phyloP scores from a whole-genome alignment of 2,329 filamentous ascomycete species.

The Fusarium praegraminearum region DNA sequence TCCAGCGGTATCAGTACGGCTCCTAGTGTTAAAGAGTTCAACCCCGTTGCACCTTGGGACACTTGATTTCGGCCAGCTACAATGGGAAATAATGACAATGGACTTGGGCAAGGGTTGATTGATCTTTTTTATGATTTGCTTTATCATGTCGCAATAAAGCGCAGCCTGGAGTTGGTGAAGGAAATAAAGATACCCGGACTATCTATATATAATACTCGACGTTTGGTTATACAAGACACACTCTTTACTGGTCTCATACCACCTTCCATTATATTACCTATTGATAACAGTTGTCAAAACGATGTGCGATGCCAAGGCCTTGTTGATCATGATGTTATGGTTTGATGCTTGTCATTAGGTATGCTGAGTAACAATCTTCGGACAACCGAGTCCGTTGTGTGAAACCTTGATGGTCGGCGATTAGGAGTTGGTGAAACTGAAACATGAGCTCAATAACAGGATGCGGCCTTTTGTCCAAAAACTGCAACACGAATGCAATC shows the following conservation, averaged over 20 bases:
- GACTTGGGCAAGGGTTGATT: not conserved
- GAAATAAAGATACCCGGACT: constrained; percentile 15
- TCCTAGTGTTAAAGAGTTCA: constrained; percentile 49
- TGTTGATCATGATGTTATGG: not conserved
- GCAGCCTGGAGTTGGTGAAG: constrained; percentile 19
- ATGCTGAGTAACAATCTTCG: not conserved
- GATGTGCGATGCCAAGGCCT: not conserved
- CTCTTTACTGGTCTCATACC: not conserved
- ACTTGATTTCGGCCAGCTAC: constrained; percentile 19
- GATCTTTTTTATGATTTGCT: constrained; percentile 15
- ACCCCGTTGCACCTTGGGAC: constrained; percentile 52
- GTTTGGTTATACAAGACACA: not conserved
- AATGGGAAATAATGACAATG: constrained; percentile 12
- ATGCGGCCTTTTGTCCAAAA: not conserved
- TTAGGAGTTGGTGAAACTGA: not conserved
- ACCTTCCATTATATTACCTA: not conserved
- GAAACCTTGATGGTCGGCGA: not conserved
- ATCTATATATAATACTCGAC: constrained; percentile 11
- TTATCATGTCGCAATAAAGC: constrained; percentile 21
- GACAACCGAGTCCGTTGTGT: not conserved
- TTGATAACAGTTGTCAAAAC: not conserved
- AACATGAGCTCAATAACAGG: not conserved
- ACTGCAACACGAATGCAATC: not conserved
- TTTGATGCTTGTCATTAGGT: too few relatives aligned
- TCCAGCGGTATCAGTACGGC: constrained; percentile 53